Percentiles rank a stretch among this genome's conserved stretches.
These are phyloP conservation scores for Schizophyllum commune DNA, from an alignment of 1,284 basidiomycete species.

Conservation along the genomic window DNA sequence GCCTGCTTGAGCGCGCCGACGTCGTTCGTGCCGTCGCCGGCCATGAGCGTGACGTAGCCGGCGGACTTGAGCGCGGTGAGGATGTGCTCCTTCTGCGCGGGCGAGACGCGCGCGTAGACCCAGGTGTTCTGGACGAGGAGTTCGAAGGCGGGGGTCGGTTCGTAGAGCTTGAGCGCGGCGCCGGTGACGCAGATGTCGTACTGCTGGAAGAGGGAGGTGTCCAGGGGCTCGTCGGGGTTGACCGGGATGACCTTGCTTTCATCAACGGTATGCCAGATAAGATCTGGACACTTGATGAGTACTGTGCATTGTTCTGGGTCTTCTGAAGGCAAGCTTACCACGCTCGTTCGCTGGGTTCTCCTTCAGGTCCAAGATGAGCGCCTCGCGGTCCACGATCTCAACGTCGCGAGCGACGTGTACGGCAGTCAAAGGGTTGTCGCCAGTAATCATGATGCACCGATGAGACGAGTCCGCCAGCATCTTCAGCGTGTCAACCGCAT, in stretches of 20 bases:
- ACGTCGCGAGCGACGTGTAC: slow-evolving; percentile 91
- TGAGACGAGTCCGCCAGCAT: slow-evolving; percentile 94
- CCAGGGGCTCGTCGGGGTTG: slow-evolving; percentile 69
- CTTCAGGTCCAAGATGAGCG: slow-evolving; percentile 82
- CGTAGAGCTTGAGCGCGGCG: slow-evolving; percentile 81
- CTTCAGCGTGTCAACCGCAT: slow-evolving; percentile 82
- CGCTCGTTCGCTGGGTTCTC: slow-evolving; percentile 68
- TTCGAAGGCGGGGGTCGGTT: slow-evolving; percentile 56
- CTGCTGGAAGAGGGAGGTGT: slow-evolving; percentile 66
- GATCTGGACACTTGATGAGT: slow-evolving; percentile 37
- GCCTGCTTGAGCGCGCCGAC: slow-evolving; percentile 96
- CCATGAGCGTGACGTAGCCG: slow-evolving; percentile 91
- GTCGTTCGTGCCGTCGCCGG: slow-evolving; percentile 95
- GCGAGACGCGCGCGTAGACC: slow-evolving; percentile 97
- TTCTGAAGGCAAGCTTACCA: too few species aligned
- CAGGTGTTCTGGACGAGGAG: slow-evolving; percentile 87
- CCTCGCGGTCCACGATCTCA: slow-evolving; percentile 91
- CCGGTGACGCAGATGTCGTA: slow-evolving; percentile 96
- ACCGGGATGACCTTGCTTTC: slow-evolving; percentile 83
- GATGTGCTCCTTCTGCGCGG: slow-evolving; percentile 89
- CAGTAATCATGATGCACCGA: slow-evolving; percentile 96
- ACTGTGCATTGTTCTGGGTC: too few species aligned
- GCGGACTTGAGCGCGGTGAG: slow-evolving; percentile 81
- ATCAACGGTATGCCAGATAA: slow-evolving; percentile 91
- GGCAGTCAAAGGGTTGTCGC: slow-evolving; percentile 93